These are phyloP conservation scores for Ophiosphaerella narmari DNA, from an alignment of 2,329 filamentous ascomycete genomes.

Conservation along the genomic window DNA sequence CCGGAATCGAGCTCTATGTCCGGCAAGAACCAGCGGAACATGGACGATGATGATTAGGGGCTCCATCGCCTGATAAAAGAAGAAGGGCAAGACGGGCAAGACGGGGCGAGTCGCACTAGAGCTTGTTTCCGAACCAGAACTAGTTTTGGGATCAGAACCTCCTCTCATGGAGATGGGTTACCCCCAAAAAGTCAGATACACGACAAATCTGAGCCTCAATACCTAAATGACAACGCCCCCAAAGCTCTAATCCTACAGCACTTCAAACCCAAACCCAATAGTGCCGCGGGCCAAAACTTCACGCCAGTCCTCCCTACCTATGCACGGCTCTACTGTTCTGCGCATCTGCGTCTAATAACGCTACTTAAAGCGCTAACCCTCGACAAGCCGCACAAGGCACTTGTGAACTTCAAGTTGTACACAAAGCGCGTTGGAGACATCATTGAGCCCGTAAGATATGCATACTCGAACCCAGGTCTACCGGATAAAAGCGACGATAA, in stretches of 20 bases:
- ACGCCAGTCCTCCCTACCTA: conserved; percentile 23
- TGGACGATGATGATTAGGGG: no score
- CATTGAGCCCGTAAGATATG: conserved; percentile 16
- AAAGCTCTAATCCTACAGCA: conserved; percentile 17
- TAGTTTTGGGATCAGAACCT: no score
- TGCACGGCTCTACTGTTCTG: conserved; percentile 19
- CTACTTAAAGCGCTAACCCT: conserved; percentile 17
- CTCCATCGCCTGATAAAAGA: no score
- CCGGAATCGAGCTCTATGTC: background rate
- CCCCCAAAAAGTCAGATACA: no score
- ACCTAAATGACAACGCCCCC: conserved; percentile 9
- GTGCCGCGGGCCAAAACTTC: conserved; percentile 20
- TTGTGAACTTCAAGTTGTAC: conserved; percentile 17
- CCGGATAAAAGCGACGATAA: conserved; percentile 12
- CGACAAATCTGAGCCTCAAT: conserved; percentile 17
- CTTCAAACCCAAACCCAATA: conserved; percentile 20
- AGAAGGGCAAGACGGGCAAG: no score
- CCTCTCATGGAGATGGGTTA: no score
- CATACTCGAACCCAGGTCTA: conserved; percentile 12
- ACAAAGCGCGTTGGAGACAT: conserved; percentile 11
- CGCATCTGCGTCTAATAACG: conserved; percentile 10
- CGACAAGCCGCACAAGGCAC: conserved; percentile 20
- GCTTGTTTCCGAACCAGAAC: no score
- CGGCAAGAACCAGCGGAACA: no score
- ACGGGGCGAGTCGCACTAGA: no score